These are phyloP conservation scores for Suaeda aralocaspica DNA, from an alignment of 148 eudicot species.

Conservation along the genomic window DNA sequence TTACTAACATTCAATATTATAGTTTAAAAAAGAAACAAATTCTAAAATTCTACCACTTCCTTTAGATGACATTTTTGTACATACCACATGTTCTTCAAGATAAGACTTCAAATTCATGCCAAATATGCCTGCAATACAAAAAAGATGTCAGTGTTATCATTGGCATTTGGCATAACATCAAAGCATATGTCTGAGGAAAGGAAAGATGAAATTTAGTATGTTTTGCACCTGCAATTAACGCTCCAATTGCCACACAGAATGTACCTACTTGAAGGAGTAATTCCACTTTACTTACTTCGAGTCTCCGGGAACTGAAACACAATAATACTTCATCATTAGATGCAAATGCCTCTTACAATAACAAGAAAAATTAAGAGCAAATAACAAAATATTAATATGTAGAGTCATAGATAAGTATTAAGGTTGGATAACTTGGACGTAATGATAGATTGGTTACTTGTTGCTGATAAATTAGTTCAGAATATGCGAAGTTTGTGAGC, in stretches of 20 bases:
- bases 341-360: background rate
- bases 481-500: background rate
- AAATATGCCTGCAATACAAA: constrained; percentile 62
- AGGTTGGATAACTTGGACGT: too few species aligned
- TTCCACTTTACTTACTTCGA: constrained; percentile 96
- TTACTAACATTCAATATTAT: background rate
- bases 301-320: constrained; percentile 78
- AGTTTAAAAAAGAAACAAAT: background rate
- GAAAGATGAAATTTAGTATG: background rate
- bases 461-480: too few species aligned
- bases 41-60: background rate
- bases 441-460: too few species aligned
- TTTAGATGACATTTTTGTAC: background rate
- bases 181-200: background rate
- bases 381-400: background rate
- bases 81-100: constrained; percentile 91
- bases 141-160: background rate
- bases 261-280: constrained; percentile 97
- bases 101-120: constrained; percentile 98
- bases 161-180: background rate
- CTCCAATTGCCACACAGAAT: constrained; percentile 86
- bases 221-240: constrained; percentile 77
- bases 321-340: constrained; percentile 10
- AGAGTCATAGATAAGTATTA: too few species aligned
- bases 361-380: background rate